Base-by-base conservation (phyloP, 306 rosid genomes). In the Vicia sativa region DNA sequence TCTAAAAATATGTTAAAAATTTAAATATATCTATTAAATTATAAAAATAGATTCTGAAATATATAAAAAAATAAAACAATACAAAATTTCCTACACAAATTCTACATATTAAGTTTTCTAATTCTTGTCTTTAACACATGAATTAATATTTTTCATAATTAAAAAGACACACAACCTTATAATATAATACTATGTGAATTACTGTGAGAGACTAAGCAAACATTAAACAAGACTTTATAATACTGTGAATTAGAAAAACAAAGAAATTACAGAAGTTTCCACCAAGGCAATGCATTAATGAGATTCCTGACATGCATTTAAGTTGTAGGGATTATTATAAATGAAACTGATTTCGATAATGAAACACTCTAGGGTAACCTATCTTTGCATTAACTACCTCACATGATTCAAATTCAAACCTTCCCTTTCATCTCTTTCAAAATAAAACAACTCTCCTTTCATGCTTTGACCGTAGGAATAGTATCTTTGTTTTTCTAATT, bases 281-380 rank as follows among this genome's bases (percentile, higher is more conserved):
- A 71, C 75, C 59, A 77, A 28, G 74, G 62, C 59, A 77, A 28
- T 74, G 62, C 48, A 81, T 85, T 82, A 82, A 84, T 84, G 84
- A 78, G 81, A 74, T 78, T 79, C 80, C 95, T 88, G 89, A 88
- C 97, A 86, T 65, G 65, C 60, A 67, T 75, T 80, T 83, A 73
- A 85, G 72, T 65, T 76, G 80, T 26, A 70, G 41, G 75, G 82
- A 75, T 86, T 84, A 75, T 75, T 86, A 82, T 83, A 84, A 70
- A 80, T 77, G 70, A 84, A 74, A 69, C 83, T 78, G 38, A 78
- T 70, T 84, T 76, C 74, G 65, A 84, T 75, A 70, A 49, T 69
- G 80, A 82, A 63, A 79, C 44, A 72, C 80, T 48, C 80, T 48
- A 70, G 63, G 67, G 6, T 34, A 34, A 34, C 38, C 68, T 76